A percentile compares a stretch with the other conserved stretches of the same genome.
Evolutionary conservation across 139 green algal genomes (phyloP).

Genomic region (Diplosphaera chodatii): DNA sequence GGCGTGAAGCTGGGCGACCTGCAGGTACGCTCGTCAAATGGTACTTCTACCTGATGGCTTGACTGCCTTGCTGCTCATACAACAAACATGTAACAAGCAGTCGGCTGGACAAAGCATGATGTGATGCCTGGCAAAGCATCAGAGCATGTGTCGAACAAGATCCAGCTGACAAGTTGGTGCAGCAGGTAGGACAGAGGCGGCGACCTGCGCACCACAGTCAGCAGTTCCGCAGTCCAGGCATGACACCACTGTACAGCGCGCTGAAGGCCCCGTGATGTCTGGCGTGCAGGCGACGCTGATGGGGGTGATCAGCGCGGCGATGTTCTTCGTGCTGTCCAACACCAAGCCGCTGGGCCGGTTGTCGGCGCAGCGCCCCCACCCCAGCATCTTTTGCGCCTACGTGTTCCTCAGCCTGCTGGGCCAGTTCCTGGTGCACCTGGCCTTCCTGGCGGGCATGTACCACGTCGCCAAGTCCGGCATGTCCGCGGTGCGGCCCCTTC

Average conservation of each 20-base stretch:
- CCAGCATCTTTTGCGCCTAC: slow-evolving; percentile 88
- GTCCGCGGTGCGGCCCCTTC: slow-evolving; percentile 26
- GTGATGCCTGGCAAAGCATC: too few species aligned
- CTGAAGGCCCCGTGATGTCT: too few species aligned
- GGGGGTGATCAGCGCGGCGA: slow-evolving; percentile 74
- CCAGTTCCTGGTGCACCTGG: slow-evolving; percentile 82
- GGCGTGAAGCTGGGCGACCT: slow-evolving; percentile 84
- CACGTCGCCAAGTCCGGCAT: slow-evolving; percentile 37
- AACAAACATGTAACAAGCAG: too few species aligned
- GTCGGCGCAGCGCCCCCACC: slow-evolving; percentile 77
- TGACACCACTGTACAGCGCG: too few species aligned
- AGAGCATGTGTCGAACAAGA: too few species aligned
- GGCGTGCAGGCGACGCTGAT: slow-evolving; percentile 58
- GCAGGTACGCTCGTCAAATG: slow-evolving; percentile 36
- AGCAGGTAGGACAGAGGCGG: too few species aligned
- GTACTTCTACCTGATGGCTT: too few species aligned
- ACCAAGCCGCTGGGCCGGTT: slow-evolving; percentile 77
- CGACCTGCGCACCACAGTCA: too few species aligned
- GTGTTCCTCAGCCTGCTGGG: slow-evolving; percentile 88
- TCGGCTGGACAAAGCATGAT: too few species aligned
- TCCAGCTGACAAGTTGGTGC: too few species aligned
- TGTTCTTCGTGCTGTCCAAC: slow-evolving; percentile 95
- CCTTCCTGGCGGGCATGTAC: slow-evolving; percentile 76
- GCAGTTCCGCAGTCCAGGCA: too few species aligned
- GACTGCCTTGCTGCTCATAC: too few species aligned